These are phyloP conservation scores for Phialophora verrucosa DNA, from an alignment of 2,329 filamentous ascomycete genomes.

Conservation along the genomic window DNA sequence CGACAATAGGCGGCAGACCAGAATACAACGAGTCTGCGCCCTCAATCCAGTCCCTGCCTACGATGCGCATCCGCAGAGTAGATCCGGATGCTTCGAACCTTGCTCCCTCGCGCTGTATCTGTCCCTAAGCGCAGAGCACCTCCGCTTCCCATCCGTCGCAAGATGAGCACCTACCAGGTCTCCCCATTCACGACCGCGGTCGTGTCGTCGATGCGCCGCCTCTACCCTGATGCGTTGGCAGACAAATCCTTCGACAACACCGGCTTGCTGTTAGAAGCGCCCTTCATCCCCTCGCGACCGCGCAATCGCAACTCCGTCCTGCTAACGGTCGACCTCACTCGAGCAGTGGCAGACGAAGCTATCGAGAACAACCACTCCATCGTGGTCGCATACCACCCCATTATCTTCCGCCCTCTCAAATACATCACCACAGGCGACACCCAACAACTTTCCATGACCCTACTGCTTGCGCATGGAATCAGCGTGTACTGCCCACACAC, in stretches of 20 bases:
- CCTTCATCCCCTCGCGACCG: conserved; percentile 60
- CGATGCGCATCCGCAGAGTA: not conserved
- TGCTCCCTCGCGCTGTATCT: conserved; percentile 4
- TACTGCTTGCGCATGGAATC: conserved; percentile 82
- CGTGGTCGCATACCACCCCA: conserved; percentile 91
- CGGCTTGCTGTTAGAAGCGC: conserved; percentile 75
- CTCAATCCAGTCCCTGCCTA: not conserved
- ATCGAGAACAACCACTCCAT: conserved; percentile 76
- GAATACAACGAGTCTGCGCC: not conserved
- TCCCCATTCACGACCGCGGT: conserved; percentile 72
- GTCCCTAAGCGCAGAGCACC: conserved; percentile 13
- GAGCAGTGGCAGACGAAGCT: conserved; percentile 86
- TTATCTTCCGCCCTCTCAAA: conserved; percentile 94
- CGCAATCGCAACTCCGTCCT: conserved; percentile 71
- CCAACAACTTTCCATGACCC: conserved; percentile 83
- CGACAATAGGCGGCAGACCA: not conserved
- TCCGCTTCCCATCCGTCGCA: conserved; percentile 16
- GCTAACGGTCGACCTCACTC: conserved; percentile 89
- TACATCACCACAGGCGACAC: conserved; percentile 81
- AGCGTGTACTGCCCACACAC: conserved; percentile 97
- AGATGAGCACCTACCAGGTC: conserved; percentile 38
- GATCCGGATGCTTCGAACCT: conserved; percentile 24
- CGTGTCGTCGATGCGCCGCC: conserved; percentile 75
- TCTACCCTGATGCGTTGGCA: conserved; percentile 90
- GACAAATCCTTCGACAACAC: conserved; percentile 96